Percentiles rank a stretch among this genome's conserved stretches.
Evolutionary conservation across 305 asterid species (phyloP).

Genomic region (Fraxinus platypoda): DNA sequence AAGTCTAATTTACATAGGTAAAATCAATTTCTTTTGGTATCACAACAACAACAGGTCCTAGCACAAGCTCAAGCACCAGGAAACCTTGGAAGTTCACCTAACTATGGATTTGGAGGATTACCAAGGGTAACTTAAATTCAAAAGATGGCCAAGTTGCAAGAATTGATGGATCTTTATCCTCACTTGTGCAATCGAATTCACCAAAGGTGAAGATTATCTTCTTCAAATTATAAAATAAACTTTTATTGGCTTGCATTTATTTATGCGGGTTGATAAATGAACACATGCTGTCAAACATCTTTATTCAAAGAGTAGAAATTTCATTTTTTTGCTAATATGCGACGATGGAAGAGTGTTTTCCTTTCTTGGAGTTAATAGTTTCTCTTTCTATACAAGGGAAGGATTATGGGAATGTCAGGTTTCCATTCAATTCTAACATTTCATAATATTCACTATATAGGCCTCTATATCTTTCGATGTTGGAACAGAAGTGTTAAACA

Average conservation of each 20-base stretch:
- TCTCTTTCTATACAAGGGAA: background rate
- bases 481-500: background rate
- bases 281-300: background rate
- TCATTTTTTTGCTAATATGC: too few relatives aligned
- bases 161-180: too few relatives aligned
- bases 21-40: slow-evolving; percentile 73
- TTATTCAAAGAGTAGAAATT: background rate
- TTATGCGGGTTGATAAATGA: slow-evolving; percentile 1
- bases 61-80: slow-evolving; percentile 73
- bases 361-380: background rate
- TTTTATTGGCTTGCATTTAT: slow-evolving; percentile 18
- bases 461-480: background rate
- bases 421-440: background rate
- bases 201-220: slow-evolving; percentile 59
- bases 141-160: slow-evolving; percentile 25
- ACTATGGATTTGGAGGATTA: slow-evolving; percentile 76
- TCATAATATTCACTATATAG: background rate
- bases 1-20: slow-evolving; percentile 82
- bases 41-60: too few relatives aligned
- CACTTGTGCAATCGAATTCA: slow-evolving; percentile 53
- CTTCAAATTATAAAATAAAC: slow-evolving; percentile 10
- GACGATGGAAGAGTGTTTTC: too few relatives aligned
- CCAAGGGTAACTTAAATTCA: slow-evolving; percentile 63
- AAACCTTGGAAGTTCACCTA: slow-evolving; percentile 68
- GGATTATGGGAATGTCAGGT: background rate